Base-by-base conservation (phyloP, 257 asterid species). In the Solanum arcanum region DNA sequence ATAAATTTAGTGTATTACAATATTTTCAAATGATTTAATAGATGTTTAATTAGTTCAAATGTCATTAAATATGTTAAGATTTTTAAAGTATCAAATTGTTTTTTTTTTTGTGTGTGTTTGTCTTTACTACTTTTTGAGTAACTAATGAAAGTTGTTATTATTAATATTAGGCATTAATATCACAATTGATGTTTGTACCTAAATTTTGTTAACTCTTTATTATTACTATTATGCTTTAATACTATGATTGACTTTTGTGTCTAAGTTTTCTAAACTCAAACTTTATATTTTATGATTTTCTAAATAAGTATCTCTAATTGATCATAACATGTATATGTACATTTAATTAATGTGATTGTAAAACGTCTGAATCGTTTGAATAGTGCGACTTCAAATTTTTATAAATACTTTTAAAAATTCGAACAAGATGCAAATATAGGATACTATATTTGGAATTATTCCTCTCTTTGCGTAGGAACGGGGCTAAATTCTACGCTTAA, bases 251-350 rank as follows among this genome's bases (percentile, higher is more conserved):
- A 21, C 60, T 52, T 52, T 52, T 52, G 23, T 52, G 18, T 6
- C 10, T 6, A 52, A 52, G n/a, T 56, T 56, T 56, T 56, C 11
- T 52, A 6, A 0, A 52, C 23, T 52, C 1, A 9, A 52, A 52
- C 62, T 52, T 52, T 52, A 52, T 0, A 52, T 3, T 52, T 16
- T 1, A 16, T 52, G 62, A 52, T 52, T 52, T 52, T 41, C 1
- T 0, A 52, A 52, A 0, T 52, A 1, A 0, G 0, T 52, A 6
- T 0, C 1, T 52, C 2, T 52, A 52, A 52, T 52, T 52, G 10
- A 0, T 52, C 60, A 3, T 0, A 52, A 52, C 10, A 52, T 21
- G 23, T 16, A 9, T 52, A 0, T 6, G 15, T 72, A 14, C 2
- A 29, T 72, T 72, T 29, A 9, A 70, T 8, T 27, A 37, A 7